A percentile compares a stretch with the other conserved stretches of the same genome.
These are phyloP conservation scores for Xanthoconium stramineum DNA, from an alignment of 768 basidiomycete genomes.

Conservation along the genomic window DNA sequence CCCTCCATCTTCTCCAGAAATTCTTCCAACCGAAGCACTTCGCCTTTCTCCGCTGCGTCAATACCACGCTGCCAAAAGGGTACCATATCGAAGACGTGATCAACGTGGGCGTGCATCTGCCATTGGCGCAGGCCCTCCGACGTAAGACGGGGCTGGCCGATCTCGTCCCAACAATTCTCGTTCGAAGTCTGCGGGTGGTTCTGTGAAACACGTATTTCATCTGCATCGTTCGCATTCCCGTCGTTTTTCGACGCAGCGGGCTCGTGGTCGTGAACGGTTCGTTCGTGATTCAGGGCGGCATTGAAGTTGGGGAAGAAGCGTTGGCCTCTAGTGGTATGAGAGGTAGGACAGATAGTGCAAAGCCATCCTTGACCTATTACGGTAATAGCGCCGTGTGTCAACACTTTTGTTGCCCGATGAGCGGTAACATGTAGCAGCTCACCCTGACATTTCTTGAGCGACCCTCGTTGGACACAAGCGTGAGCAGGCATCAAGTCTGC, in stretches of 20 bases:
- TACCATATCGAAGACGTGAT: conserved; percentile 47
- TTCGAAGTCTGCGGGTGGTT: conserved; percentile 9
- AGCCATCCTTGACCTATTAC: conserved; percentile 32
- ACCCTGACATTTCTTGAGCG: conserved; percentile 23
- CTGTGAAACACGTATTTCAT: background rate
- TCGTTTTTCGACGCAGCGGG: conserved; percentile 4
- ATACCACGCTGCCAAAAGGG: conserved; percentile 54
- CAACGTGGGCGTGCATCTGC: conserved; percentile 37
- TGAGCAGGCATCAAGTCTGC: conserved; percentile 21
- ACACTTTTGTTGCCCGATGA: background rate
- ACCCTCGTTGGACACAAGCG: conserved; percentile 18
- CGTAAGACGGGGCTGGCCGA: conserved; percentile 28
- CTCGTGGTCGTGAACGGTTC: conserved; percentile 17
- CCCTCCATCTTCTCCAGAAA: conserved; percentile 44
- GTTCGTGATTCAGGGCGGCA: conserved; percentile 34
- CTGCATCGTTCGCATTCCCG: background rate
- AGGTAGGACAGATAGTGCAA: conserved; percentile 32
- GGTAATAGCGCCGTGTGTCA: background rate
- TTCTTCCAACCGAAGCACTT: conserved; percentile 41
- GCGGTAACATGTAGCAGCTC: background rate
- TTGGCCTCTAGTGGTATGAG: conserved; percentile 11
- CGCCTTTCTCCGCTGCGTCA: conserved; percentile 44
- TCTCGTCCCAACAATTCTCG: conserved; percentile 30
- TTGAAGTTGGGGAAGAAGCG: conserved; percentile 24
- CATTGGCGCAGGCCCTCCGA: conserved; percentile 27